Percentiles rank a stretch among this genome's conserved stretches.
phyloP scores from a whole-genome alignment of 2,329 filamentous ascomycete genomes.

The Diatrype stigma region DNA sequence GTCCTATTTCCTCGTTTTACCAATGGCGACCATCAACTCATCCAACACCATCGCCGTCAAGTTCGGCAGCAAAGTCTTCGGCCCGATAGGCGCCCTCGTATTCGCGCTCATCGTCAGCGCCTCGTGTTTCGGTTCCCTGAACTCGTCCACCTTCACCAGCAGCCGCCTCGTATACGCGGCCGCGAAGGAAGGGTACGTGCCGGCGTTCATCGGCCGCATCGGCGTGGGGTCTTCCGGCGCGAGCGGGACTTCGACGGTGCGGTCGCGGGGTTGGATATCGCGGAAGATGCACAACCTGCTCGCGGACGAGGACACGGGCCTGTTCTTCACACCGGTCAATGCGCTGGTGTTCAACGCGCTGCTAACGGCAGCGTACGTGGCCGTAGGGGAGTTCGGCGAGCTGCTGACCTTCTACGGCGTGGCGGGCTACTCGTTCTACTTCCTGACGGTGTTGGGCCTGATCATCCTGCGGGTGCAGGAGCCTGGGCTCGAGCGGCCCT shows the following conservation, averaged over 20 bases:
- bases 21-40: slow-evolving; percentile 72
- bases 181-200: slow-evolving; percentile 92
- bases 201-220: slow-evolving; percentile 75
- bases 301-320: slow-evolving; percentile 71
- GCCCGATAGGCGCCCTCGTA: slow-evolving; percentile 73
- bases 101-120: slow-evolving; percentile 86
- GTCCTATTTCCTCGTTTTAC: slow-evolving; percentile 90
- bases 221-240: slow-evolving; percentile 53
- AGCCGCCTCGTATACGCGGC: slow-evolving; percentile 90
- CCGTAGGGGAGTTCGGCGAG: slow-evolving; percentile 85
- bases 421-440: slow-evolving; percentile 96
- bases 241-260: slow-evolving; percentile 39
- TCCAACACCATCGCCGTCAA: slow-evolving; percentile 95
- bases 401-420: slow-evolving; percentile 97
- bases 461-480: slow-evolving; percentile 87
- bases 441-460: slow-evolving; percentile 86
- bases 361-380: slow-evolving; percentile 72
- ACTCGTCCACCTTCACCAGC: slow-evolving; percentile 90
- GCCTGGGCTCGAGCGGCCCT: slow-evolving; percentile 82
- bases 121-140: slow-evolving; percentile 91
- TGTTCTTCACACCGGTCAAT: slow-evolving; percentile 93
- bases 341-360: slow-evolving; percentile 78
- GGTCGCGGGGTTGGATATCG: slow-evolving; percentile 52
- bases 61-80: slow-evolving; percentile 88
- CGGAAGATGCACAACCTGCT: slow-evolving; percentile 59